phyloP scores from a whole-genome alignment of 495 filamentous ascomycete genomes.

The Neurospora sublineolata region DNA sequence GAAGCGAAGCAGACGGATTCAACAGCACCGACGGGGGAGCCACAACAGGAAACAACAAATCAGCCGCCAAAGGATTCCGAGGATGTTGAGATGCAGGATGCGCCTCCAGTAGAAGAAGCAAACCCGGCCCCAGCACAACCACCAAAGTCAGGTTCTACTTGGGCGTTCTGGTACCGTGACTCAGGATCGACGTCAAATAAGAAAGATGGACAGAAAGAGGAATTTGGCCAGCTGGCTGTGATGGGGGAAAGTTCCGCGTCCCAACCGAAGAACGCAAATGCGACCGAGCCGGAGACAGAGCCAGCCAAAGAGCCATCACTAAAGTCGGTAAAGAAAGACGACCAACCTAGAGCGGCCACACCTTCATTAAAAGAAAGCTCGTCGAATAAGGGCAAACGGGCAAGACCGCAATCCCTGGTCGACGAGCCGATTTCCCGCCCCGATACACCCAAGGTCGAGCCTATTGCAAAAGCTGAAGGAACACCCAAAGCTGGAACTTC shows the following conservation, averaged over 20 bases:
- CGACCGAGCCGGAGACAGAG: slow-evolving; percentile 36
- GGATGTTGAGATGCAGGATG: slow-evolving; percentile 29
- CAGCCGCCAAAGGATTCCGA: slow-evolving; percentile 19
- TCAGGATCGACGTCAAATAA: slow-evolving; percentile 30
- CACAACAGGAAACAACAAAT: slow-evolving; percentile 6
- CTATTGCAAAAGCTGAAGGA: slow-evolving; percentile 12
- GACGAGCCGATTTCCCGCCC: slow-evolving; percentile 26
- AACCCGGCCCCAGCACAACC: slow-evolving; percentile 9
- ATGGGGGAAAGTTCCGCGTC: slow-evolving; percentile 53
- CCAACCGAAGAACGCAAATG: slow-evolving; percentile 48
- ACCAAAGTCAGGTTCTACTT: slow-evolving; percentile 51
- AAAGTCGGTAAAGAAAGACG: slow-evolving; percentile 20
- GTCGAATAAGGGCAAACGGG: slow-evolving; percentile 37
- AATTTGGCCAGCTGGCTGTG: slow-evolving; percentile 59
- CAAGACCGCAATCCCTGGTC: slow-evolving; percentile 36
- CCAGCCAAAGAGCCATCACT: slow-evolving; percentile 26
- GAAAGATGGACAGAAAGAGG: slow-evolving; percentile 16
- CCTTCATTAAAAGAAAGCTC: slow-evolving; percentile 16
- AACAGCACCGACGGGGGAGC: slow-evolving; percentile 1
- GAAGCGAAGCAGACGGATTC: background rate
- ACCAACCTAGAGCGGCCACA: slow-evolving; percentile 11
- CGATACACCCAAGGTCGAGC: slow-evolving; percentile 25
- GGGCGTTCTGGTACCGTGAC: slow-evolving; percentile 79
- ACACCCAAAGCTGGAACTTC: slow-evolving; percentile 11
- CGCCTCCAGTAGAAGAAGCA: slow-evolving; percentile 14